A percentile compares a stretch with the other conserved stretches of the same genome.
phyloP scores from a whole-genome alignment of 371 early-diverging fungal species.

The Neoconidiobolus thromboides region DNA sequence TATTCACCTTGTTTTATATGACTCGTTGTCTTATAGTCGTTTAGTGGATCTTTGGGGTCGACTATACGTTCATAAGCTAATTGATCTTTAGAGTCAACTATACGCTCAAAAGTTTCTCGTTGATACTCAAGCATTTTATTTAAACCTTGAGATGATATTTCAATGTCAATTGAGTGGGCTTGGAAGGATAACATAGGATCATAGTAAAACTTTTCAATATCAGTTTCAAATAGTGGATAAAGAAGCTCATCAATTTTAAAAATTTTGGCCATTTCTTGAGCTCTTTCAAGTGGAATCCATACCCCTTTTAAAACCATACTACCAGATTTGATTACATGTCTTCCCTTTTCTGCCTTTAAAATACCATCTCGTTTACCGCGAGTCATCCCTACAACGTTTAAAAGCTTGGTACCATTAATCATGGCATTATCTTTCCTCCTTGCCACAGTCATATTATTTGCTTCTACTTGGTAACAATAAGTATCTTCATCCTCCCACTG shows the following conservation, averaged over 20 bases:
- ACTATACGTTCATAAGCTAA: no score
- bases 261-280: conserved; percentile 10
- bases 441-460: conserved; percentile 55
- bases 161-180: conserved; percentile 7
- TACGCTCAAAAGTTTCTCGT: no score
- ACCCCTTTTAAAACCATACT: conserved; percentile 80
- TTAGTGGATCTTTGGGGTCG: no score
- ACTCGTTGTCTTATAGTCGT: no score
- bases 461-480: conserved; percentile 60
- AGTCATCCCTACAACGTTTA: conserved; percentile 74
- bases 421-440: conserved; percentile 55
- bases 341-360: conserved; percentile 66
- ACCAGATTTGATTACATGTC: conserved; percentile 70
- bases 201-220: conserved; percentile 20
- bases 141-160: conserved; percentile 1
- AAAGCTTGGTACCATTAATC: conserved; percentile 69
- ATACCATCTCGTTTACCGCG: conserved; percentile 76
- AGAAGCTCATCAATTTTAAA: conserved; percentile 43
- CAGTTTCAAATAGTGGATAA: conserved; percentile 53
- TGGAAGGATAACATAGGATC: conserved; percentile 2
- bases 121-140: neutral
- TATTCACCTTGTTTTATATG: no score
- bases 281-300: conserved; percentile 25
- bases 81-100: no score
- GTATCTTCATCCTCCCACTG: conserved; percentile 72